Conservation (phyloP, 164 flowering plant species). For the Amborella trichopoda region DNA sequence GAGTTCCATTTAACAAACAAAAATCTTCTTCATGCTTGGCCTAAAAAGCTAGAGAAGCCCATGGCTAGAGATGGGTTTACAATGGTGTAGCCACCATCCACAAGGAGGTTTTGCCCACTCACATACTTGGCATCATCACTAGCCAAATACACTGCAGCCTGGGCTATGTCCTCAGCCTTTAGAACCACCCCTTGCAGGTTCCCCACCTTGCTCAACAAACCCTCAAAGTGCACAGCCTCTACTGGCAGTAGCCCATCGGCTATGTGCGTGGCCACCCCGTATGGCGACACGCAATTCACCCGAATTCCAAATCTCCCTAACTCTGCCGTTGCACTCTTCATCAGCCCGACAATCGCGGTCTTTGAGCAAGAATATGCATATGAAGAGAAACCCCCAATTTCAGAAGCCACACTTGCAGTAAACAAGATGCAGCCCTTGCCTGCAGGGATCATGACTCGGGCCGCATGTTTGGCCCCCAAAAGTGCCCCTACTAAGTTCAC, state of each 20-base stretch:
- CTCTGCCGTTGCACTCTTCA: constrained; percentile 44
- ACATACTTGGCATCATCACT: constrained; percentile 74
- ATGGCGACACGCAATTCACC: constrained; percentile 61
- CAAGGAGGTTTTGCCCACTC: constrained; percentile 70
- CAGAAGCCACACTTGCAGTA: constrained; percentile 51
- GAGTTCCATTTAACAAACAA: too few species aligned
- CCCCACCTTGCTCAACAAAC: constrained; percentile 27
- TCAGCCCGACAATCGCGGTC: constrained; percentile 38
- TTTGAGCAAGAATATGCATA: constrained; percentile 51
- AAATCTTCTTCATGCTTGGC: too few species aligned
- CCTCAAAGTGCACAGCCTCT: too few species aligned
- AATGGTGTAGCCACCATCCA: constrained; percentile 70
- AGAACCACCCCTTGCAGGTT: constrained; percentile 58
- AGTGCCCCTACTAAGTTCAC: constrained; percentile 45
- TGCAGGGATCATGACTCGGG: constrained; percentile 49
- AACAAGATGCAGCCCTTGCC: constrained; percentile 51
- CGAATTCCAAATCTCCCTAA: constrained; percentile 39
- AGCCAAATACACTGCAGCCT: constrained; percentile 62
- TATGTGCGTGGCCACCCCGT: constrained; percentile 32
- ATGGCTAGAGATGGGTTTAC: too few species aligned
- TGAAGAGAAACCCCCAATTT: constrained; percentile 56
- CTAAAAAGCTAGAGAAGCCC: too few species aligned
- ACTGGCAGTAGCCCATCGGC: constrained; percentile 17
- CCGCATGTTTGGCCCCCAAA: constrained; percentile 68
- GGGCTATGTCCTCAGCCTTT: constrained; percentile 60